Evolutionary conservation across 768 basidiomycete species (phyloP).

Genomic region (Lactifluus hygrophoroides): DNA sequence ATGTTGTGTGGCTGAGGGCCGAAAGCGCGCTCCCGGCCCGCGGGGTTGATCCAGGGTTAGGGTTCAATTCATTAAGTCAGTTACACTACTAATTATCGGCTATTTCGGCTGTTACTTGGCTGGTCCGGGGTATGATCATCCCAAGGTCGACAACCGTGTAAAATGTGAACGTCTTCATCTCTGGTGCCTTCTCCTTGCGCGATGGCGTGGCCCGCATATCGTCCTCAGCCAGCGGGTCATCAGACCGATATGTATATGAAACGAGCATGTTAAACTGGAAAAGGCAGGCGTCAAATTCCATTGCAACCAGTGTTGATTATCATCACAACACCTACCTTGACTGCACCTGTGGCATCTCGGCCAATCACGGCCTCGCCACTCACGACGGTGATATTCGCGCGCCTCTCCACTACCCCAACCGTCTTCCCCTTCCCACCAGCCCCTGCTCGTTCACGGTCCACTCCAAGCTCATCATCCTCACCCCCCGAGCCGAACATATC

Average conservation of each 20-base stretch:
- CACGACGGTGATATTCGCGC: slow-evolving; percentile 82
- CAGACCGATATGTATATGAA: slow-evolving; percentile 87
- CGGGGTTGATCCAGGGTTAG: slow-evolving; percentile 4
- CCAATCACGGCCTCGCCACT: slow-evolving; percentile 84
- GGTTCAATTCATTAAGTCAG: background rate
- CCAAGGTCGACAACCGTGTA: slow-evolving; percentile 81
- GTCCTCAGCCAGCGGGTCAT: slow-evolving; percentile 67
- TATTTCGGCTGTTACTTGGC: slow-evolving; percentile 4
- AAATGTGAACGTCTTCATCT: slow-evolving; percentile 85
- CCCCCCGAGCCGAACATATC: slow-evolving; percentile 69
- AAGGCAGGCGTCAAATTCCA: background rate
- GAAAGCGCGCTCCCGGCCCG: too few relatives aligned
- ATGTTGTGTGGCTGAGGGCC: background rate
- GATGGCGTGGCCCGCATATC: slow-evolving; percentile 32
- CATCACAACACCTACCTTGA: slow-evolving; percentile 52
- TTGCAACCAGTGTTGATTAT: background rate
- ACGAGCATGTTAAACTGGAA: slow-evolving; percentile 88
- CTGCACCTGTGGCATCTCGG: slow-evolving; percentile 64
- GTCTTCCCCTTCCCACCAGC: slow-evolving; percentile 41
- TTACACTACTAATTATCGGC: slow-evolving; percentile 1
- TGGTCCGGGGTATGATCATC: slow-evolving; percentile 47
- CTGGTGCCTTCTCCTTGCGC: slow-evolving; percentile 45
- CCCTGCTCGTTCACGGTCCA: slow-evolving; percentile 39
- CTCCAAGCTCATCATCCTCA: slow-evolving; percentile 33
- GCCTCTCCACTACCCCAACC: slow-evolving; percentile 79